Percentiles rank a stretch among this genome's conserved stretches.
Evolutionary conservation across 768 basidiomycete genomes (phyloP).

Genomic region (Naganishia kalamii): DNA sequence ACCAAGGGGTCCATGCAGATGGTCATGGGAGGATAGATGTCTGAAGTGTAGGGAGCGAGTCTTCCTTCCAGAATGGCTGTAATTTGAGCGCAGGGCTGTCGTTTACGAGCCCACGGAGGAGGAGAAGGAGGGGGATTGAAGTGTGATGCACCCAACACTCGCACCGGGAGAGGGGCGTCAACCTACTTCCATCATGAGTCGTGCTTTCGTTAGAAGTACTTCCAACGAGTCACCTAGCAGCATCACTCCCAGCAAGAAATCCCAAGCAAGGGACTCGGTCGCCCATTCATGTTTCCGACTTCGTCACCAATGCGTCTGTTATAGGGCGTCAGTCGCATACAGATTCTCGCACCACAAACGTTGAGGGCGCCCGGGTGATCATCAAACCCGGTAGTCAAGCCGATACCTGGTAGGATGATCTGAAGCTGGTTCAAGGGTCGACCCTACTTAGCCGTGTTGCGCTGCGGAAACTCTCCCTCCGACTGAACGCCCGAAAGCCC

Average conservation of each 20-base stretch:
- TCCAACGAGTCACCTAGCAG: not conserved
- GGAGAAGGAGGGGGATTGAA: not conserved
- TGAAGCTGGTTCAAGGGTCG: no score
- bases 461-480: no score
- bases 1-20: conserved; percentile 3
- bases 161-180: not conserved
- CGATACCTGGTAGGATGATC: no score
- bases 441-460: no score
- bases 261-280: not conserved
- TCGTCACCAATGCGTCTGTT: not conserved
- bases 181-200: not conserved
- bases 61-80: not conserved
- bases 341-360: no score
- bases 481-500: no score
- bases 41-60: not conserved
- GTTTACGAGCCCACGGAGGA: not conserved
- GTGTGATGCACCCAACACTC: not conserved
- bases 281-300: not conserved
- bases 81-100: not conserved
- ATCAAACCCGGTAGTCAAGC: no score
- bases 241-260: not conserved
- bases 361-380: no score
- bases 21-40: not conserved
- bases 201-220: not conserved
- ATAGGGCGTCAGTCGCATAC: no score